Conservation (phyloP, 2,329 filamentous ascomycete genomes). For the Pseudogymnoascus sp. region DNA sequence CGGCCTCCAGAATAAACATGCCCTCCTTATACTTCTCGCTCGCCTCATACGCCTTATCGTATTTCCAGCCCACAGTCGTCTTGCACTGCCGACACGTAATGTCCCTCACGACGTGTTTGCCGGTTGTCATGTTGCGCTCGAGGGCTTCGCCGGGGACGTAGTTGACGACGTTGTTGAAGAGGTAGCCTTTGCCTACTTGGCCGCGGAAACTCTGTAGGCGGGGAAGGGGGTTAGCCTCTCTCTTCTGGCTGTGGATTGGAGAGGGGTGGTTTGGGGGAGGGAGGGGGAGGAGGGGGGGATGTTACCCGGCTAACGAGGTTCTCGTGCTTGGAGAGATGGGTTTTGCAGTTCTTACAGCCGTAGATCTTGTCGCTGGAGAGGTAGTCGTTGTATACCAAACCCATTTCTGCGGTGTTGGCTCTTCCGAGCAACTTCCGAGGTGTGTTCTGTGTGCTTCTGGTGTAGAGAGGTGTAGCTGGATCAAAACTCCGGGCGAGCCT, state of each 20-base stretch:
- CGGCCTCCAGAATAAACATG: slow-evolving; percentile 94
- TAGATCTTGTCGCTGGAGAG: slow-evolving; percentile 81
- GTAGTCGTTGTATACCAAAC: slow-evolving; percentile 85
- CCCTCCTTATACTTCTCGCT: slow-evolving; percentile 98
- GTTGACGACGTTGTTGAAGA: slow-evolving; percentile 94
- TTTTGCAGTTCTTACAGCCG: slow-evolving; percentile 90
- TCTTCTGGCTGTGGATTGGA: background rate
- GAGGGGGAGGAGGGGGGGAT: slow-evolving; percentile 10
- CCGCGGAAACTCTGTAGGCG: slow-evolving; percentile 98
- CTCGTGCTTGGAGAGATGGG: slow-evolving; percentile 89
- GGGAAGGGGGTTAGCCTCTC: too few relatives aligned
- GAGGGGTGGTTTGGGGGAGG: slow-evolving; percentile 11
- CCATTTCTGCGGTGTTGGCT: slow-evolving; percentile 48
- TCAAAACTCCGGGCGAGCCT: background rate
- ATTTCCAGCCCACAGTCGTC: slow-evolving; percentile 95
- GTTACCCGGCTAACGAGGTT: slow-evolving; percentile 86
- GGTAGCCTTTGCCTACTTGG: slow-evolving; percentile 95
- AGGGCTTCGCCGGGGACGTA: slow-evolving; percentile 72
- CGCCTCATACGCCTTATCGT: slow-evolving; percentile 89
- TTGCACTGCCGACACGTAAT: slow-evolving; percentile 87
- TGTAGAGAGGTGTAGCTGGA: background rate
- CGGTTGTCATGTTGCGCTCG: slow-evolving; percentile 97
- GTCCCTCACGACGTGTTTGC: slow-evolving; percentile 86
- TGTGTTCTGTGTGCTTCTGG: background rate
- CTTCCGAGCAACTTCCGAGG: background rate